Conservation (phyloP, 2,329 filamentous ascomycete genomes). For the Fusarium sp. region DNA sequence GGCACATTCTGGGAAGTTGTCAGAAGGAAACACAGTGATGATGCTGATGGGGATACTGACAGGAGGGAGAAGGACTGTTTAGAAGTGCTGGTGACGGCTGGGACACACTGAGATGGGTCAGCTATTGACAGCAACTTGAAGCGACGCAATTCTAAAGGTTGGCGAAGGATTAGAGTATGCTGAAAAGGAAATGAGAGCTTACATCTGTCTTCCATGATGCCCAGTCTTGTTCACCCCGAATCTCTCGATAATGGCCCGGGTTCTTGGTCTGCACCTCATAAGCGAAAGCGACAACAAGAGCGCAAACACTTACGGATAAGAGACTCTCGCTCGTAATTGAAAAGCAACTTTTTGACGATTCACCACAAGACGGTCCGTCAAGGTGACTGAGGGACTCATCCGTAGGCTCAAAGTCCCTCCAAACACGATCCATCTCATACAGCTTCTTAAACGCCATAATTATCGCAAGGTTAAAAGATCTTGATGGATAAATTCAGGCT, state of each 20-base stretch:
- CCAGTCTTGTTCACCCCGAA: neutral
- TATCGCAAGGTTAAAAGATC: neutral
- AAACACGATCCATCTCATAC: neutral
- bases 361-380: neutral
- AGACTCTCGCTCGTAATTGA: neutral
- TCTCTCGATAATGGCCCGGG: neutral
- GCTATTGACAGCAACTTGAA: neutral
- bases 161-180: neutral
- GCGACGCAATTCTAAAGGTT: neutral
- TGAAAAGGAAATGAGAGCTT: neutral
- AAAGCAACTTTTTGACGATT: neutral
- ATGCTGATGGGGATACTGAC: neutral
- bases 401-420: neutral
- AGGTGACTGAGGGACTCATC: neutral
- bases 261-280: neutral
- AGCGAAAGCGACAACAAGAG: no score
- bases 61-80: neutral
- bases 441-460: neutral
- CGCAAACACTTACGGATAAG: neutral
- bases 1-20: neutral
- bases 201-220: neutral
- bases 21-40: neutral
- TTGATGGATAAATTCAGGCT: neutral
- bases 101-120: neutral
- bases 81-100: neutral